Evolutionary conservation across 331 rosid genomes (phyloP), one percentile per base, ranked within the genome.

Genomic region (Acacia concinna): DNA sequence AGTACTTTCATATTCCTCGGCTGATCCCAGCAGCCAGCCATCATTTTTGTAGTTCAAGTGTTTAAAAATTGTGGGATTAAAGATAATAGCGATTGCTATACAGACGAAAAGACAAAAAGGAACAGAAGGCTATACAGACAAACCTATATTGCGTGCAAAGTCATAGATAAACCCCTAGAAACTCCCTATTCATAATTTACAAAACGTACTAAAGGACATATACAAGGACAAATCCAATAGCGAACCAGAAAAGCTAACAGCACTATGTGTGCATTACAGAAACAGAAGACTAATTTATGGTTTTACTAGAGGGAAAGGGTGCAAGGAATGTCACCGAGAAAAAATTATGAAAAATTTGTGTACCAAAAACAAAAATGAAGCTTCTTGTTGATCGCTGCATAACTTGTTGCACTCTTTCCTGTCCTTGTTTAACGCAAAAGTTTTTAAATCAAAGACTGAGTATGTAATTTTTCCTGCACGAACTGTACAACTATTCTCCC

Each of bases 401-500:
- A 35, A 68, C 60, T 37, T 67, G 70, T 30, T 80, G 74, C 71
- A n/a, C 72, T 78, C 78, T 75, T 59, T 78, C 76, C 47, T 68
- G 31, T 71, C 11, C 79, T 40, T 74, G 67, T 30, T 31, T 30
- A 30, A 11, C 40, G 30, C 68, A 62, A 62, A 62, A 62, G 12
- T 31, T 15, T 31, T 14, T 63, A 66, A 79, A 30, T 51, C 72
- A 84, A 71, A 40, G 23, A 71, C 43, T 74, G 5, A 27, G 46
- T 18, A 20, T 84, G 59, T 80, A 76, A 65, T 75, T 68, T 74
- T 59, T 59, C 66, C 74, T 41, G 80, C 81, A 43, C 59, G 80
- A 47, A 65, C 78, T 83, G 75, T 84, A 73, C 89, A 73, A 56
- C 84, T 80, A 8, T 51, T 81, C 77, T 74, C 84, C 74, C 56